Conservation (phyloP, 805 yeast genomes). For the Wickerhamiella spandovensis region DNA sequence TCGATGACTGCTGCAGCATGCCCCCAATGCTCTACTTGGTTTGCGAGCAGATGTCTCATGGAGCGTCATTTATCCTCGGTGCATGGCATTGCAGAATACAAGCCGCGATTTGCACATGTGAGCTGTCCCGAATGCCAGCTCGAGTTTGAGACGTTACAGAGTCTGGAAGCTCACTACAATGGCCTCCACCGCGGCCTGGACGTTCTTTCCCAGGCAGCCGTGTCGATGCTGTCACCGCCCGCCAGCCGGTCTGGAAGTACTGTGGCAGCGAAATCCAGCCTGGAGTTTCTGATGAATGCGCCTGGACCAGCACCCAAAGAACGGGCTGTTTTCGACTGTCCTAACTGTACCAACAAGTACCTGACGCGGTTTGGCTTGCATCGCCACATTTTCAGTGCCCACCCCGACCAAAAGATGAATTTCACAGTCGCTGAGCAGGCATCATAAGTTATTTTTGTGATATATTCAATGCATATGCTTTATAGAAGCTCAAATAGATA, state of each 20-base stretch:
- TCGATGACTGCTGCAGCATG: neutral
- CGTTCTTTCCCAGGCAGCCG: neutral
- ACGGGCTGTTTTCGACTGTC: neutral
- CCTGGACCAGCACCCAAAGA: neutral
- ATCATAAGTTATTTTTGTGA: neutral
- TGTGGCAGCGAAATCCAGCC: neutral
- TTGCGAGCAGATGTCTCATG: neutral
- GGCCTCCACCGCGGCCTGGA: neutral
- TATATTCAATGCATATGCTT: neutral
- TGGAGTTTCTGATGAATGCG: neutral
- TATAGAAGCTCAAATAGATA: too few relatives aligned
- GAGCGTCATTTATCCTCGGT: neutral
- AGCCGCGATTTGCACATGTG: neutral
- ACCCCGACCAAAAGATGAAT: neutral
- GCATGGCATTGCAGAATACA: neutral
- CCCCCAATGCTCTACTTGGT: neutral
- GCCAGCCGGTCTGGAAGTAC: neutral
- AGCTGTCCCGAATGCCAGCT: neutral
- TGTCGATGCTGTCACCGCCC: neutral
- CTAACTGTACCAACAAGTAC: neutral
- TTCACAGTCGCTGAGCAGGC: neutral
- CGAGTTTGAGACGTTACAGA: neutral
- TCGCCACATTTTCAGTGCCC: neutral
- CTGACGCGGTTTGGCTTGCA: neutral
- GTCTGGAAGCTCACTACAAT: neutral